These are phyloP conservation scores for Fraxinus quadrangulata DNA, from an alignment of 257 asterid species.

Conservation along the genomic window DNA sequence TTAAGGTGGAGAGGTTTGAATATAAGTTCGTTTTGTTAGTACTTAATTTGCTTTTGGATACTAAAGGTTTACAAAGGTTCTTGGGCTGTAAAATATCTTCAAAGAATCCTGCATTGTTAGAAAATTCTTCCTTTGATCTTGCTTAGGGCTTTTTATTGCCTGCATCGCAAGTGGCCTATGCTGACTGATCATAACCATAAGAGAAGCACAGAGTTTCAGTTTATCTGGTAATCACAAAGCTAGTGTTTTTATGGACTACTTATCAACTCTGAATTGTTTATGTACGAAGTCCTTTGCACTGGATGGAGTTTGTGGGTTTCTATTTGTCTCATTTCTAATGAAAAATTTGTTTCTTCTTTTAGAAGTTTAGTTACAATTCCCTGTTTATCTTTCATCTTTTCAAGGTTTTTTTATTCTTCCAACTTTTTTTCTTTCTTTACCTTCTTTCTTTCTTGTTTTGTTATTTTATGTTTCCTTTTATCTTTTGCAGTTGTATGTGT, in stretches of 20 bases:
- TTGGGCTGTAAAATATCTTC: neutral
- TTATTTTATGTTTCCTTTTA: neutral
- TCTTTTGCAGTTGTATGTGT: conserved; percentile 5
- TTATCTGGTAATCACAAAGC: neutral
- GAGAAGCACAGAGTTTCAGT: conserved; percentile 3
- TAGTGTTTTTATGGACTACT: neutral
- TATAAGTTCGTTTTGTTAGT: neutral
- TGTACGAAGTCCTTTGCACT: conserved; percentile 12
- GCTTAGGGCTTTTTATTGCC: neutral
- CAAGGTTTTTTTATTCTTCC: neutral
- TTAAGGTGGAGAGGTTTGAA: neutral
- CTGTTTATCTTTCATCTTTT: neutral
- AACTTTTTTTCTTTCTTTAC: neutral
- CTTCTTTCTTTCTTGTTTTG: conserved; percentile 3
- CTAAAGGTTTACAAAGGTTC: neutral
- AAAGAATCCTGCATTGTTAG: neutral
- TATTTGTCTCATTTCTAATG: conserved; percentile 2
- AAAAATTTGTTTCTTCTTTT: neutral
- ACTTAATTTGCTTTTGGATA: neutral
- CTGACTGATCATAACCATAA: conserved; percentile 8
- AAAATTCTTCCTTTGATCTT: neutral
- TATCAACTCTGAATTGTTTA: neutral
- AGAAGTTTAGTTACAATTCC: conserved; percentile 14
- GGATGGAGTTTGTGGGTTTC: neutral
- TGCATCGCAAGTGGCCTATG: neutral